These are phyloP conservation scores for Pulveroboletus sp. DNA, from an alignment of 768 basidiomycete species.

Conservation along the genomic window DNA sequence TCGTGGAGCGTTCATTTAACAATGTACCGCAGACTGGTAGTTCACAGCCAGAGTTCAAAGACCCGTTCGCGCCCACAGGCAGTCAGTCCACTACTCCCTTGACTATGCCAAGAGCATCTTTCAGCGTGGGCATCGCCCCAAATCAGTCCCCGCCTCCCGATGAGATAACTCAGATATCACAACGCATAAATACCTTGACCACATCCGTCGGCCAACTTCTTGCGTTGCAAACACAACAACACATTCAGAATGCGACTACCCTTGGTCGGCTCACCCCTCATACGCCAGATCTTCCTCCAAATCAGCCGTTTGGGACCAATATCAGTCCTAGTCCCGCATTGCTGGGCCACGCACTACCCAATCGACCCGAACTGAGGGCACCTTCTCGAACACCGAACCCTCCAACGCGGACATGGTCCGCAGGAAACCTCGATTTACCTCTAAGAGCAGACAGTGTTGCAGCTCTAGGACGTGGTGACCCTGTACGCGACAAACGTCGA, in stretches of 20 bases:
- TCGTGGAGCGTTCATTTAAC: conserved; percentile 61
- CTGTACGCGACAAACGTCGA: conserved; percentile 65
- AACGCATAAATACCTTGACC: conserved; percentile 72
- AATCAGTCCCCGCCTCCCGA: conserved; percentile 64
- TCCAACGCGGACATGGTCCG: conserved; percentile 81
- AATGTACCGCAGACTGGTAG: conserved; percentile 17
- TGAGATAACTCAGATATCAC: conserved; percentile 72
- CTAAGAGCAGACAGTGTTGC: conserved; percentile 45
- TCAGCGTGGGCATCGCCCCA: conserved; percentile 63
- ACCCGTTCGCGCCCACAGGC: conserved; percentile 59
- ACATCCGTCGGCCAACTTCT: conserved; percentile 83
- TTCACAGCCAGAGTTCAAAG: conserved; percentile 71
- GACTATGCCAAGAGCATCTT: conserved; percentile 54
- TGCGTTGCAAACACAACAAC: conserved; percentile 71
- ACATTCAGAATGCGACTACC: conserved; percentile 45
- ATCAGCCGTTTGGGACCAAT: conserved; percentile 35
- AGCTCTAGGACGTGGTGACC: conserved; percentile 34
- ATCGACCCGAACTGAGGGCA: conserved; percentile 59
- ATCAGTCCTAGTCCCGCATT: conserved; percentile 35
- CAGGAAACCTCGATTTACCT: conserved; percentile 72
- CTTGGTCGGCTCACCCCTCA: conserved; percentile 32
- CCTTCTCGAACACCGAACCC: conserved; percentile 59
- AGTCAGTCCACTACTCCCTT: conserved; percentile 31
- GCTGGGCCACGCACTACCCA: conserved; percentile 59
- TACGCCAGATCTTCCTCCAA: conserved; percentile 43